A percentile compares a stretch with the other conserved stretches of the same genome.
Conservation (phyloP, 106 monocot genomes). For the Phalaenopsis aphrodite region DNA sequence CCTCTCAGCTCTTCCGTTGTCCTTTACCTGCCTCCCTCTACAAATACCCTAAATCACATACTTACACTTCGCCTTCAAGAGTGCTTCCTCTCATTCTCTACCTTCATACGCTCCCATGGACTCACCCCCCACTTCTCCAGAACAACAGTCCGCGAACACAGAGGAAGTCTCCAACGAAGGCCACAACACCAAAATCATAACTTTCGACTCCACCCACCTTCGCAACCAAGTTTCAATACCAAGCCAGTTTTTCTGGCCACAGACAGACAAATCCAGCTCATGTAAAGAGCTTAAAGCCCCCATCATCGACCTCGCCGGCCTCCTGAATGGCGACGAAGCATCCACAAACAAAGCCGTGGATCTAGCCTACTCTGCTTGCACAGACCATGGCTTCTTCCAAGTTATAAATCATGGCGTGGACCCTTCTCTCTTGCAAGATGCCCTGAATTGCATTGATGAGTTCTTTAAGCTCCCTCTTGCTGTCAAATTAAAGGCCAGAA, state of each 20-base stretch:
- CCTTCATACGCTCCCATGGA: neutral
- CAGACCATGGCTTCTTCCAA: slow-evolving; percentile 52
- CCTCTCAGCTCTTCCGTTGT: neutral
- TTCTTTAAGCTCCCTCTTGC: slow-evolving; percentile 50
- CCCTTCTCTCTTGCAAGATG: slow-evolving; percentile 2
- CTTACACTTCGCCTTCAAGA: neutral
- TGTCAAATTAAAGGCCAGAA: slow-evolving; percentile 27
- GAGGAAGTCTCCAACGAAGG: neutral
- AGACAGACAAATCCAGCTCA: slow-evolving; percentile 1
- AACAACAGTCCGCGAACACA: neutral
- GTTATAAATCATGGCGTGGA: slow-evolving; percentile 52
- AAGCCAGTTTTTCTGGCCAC: slow-evolving; percentile 51
- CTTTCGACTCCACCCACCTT: slow-evolving; percentile 31
- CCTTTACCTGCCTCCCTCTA: neutral
- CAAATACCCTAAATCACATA: neutral
- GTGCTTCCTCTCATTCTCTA: neutral
- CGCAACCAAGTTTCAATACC: slow-evolving; percentile 38
- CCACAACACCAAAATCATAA: neutral
- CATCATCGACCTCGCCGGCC: slow-evolving; percentile 41
- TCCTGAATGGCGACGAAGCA: slow-evolving; percentile 20
- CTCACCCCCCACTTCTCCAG: neutral
- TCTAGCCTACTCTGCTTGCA: slow-evolving; percentile 33
- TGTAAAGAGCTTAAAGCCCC: slow-evolving; percentile 33
- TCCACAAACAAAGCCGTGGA: slow-evolving; percentile 13
- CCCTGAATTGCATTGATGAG: slow-evolving; percentile 20